Conservation (phyloP, 306 rosid genomes). For the Purshia tridentata region DNA sequence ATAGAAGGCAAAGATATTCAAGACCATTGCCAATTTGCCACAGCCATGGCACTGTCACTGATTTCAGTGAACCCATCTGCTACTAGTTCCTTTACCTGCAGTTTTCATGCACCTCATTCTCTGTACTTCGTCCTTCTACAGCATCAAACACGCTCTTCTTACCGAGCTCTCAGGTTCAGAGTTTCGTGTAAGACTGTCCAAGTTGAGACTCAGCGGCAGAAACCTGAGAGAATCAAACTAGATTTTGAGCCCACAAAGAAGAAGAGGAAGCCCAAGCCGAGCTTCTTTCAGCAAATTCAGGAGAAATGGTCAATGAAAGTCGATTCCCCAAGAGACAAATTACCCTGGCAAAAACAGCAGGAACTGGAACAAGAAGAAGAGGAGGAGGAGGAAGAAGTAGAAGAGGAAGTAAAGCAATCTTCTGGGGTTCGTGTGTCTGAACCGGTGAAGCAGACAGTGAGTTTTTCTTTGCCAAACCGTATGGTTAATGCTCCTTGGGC, state of each 20-base stretch:
- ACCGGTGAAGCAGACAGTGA: constrained; percentile 31
- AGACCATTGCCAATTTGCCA: constrained; percentile 17
- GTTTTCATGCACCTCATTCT: constrained; percentile 35
- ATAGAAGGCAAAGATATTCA: not conserved
- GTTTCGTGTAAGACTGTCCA: constrained; percentile 44
- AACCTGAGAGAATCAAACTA: constrained; percentile 43
- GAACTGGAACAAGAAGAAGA: constrained; percentile 10
- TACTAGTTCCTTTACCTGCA: constrained; percentile 22
- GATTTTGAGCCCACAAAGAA: constrained; percentile 37
- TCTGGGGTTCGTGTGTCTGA: constrained; percentile 17
- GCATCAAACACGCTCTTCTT: constrained; percentile 14
- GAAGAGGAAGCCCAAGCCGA: constrained; percentile 63
- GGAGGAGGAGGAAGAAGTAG: constrained; percentile 14
- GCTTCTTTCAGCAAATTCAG: constrained; percentile 72
- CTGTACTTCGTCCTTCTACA: constrained; percentile 38
- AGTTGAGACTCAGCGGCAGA: constrained; percentile 33
- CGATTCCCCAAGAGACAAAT: constrained; percentile 47
- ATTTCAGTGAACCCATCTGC: constrained; percentile 31
- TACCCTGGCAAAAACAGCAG: constrained; percentile 65
- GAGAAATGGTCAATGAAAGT: constrained; percentile 72
- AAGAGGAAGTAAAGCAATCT: not conserved
- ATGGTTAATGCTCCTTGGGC: constrained; percentile 62
- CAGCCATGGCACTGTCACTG: constrained; percentile 59
- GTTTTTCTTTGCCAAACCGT: constrained; percentile 39
- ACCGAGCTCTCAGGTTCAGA: constrained; percentile 38